Percentiles rank a stretch among this genome's conserved stretches.
These are phyloP conservation scores for Malus hybrid DNA, from an alignment of 331 rosid genomes.

Conservation along the genomic window DNA sequence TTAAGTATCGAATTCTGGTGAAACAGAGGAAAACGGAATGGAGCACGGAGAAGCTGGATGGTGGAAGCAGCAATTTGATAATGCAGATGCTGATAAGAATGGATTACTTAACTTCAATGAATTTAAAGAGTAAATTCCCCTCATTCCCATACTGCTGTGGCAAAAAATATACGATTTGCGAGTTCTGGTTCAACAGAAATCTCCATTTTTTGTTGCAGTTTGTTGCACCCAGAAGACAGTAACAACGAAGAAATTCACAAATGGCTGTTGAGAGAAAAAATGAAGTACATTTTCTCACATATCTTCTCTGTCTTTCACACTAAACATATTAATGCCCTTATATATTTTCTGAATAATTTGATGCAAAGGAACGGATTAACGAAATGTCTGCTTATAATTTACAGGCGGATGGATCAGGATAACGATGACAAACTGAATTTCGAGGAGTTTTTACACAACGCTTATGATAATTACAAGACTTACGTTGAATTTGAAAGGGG, in stretches of 20 bases:
- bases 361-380: neutral
- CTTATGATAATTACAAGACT: conserved; percentile 37
- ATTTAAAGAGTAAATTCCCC: conserved; percentile 44
- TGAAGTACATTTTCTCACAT: conserved; percentile 29
- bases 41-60: conserved; percentile 77
- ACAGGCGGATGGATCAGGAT: conserved; percentile 52
- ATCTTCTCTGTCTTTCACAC: neutral
- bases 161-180: neutral
- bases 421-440: conserved; percentile 49
- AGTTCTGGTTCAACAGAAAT: neutral
- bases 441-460: conserved; percentile 35
- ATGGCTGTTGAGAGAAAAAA: conserved; percentile 57
- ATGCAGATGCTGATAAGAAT: conserved; percentile 51
- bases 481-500: conserved; percentile 40
- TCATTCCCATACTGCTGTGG: neutral
- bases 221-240: conserved; percentile 82
- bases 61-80: conserved; percentile 59
- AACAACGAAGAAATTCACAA: conserved; percentile 29
- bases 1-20: neutral
- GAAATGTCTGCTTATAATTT: neutral
- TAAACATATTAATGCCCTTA: neutral
- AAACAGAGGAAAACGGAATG: conserved; percentile 44
- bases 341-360: neutral
- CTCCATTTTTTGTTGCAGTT: conserved; percentile 30
- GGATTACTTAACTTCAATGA: conserved; percentile 54